A percentile compares a stretch with the other conserved stretches of the same genome.
Conservation (phyloP, 306 rosid genomes). For the Lupinus albus region DNA sequence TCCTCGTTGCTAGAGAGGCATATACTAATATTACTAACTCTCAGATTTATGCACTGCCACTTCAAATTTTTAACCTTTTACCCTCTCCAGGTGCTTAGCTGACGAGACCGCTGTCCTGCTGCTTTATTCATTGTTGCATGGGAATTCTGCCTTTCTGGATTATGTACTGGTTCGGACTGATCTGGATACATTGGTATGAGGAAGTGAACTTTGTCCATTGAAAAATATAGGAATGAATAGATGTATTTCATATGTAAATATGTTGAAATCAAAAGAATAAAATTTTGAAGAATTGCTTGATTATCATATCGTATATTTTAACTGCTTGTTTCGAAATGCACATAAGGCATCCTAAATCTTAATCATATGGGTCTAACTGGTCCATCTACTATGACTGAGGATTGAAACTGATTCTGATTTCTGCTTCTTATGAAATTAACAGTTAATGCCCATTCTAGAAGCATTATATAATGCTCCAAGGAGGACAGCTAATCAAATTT, state of each 20-base stretch:
- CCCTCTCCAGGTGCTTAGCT: conserved; percentile 71
- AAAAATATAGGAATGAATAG: conserved; percentile 24
- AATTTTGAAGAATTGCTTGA: not conserved
- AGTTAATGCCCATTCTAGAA: conserved; percentile 96
- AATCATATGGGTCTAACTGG: too few relatives aligned
- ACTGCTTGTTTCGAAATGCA: too few relatives aligned
- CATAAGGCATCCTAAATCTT: too few relatives aligned
- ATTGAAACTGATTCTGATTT: conserved; percentile 31
- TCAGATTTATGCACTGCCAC: not conserved
- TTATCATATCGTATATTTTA: too few relatives aligned
- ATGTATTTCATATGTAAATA: conserved; percentile 9
- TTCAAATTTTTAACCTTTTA: conserved; percentile 26
- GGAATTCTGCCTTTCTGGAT: conserved; percentile 89
- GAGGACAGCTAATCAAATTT: conserved; percentile 90
- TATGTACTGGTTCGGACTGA: conserved; percentile 99
- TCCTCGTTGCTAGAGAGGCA: too few relatives aligned
- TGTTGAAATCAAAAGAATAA: conserved; percentile 21
- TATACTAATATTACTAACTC: too few relatives aligned
- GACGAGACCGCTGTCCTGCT: conserved; percentile 93
- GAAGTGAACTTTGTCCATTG: conserved; percentile 35
- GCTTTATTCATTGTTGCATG: conserved; percentile 92
- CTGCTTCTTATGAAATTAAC: conserved; percentile 51
- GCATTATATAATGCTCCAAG: conserved; percentile 84
- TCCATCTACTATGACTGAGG: conserved; percentile 22
- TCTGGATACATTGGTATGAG: conserved; percentile 95